Conservation (phyloP, 257 asterid genomes). For the Fraxinus excelsior region DNA sequence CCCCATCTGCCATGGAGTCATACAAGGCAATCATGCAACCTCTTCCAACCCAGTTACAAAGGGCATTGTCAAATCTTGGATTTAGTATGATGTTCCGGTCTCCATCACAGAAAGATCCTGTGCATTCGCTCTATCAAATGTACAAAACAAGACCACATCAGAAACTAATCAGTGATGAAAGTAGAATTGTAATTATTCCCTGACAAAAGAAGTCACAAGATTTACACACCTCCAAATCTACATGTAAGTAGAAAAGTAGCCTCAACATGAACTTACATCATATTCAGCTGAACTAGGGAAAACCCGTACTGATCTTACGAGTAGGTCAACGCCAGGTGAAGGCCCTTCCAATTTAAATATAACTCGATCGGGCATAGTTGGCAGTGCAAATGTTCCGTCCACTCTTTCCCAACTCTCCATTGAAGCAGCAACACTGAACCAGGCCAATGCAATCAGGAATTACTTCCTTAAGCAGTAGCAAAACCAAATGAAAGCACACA, state of each 20-base stretch:
- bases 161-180: constrained; percentile 5
- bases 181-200: background rate
- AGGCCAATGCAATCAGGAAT: constrained; percentile 24
- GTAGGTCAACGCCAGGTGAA: constrained; percentile 69
- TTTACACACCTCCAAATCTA: background rate
- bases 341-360: constrained; percentile 81
- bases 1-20: constrained; percentile 74
- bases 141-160: constrained; percentile 27
- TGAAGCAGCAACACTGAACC: constrained; percentile 56
- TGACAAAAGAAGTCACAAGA: background rate
- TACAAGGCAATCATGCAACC: constrained; percentile 69
- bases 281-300: constrained; percentile 30
- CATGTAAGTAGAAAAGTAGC: background rate
- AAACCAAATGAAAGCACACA: constrained; percentile 11
- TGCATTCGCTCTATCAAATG: constrained; percentile 37
- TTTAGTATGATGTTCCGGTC: constrained; percentile 61
- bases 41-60: constrained; percentile 77
- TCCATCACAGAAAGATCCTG: constrained; percentile 35
- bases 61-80: constrained; percentile 69
- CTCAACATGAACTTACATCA: constrained; percentile 50
- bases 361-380: constrained; percentile 54
- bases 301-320: constrained; percentile 59
- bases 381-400: constrained; percentile 67
- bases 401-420: constrained; percentile 60
- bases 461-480: constrained; percentile 14